These are phyloP conservation scores for Firmiana major DNA, from an alignment of 345 rosid species.

Conservation along the genomic window DNA sequence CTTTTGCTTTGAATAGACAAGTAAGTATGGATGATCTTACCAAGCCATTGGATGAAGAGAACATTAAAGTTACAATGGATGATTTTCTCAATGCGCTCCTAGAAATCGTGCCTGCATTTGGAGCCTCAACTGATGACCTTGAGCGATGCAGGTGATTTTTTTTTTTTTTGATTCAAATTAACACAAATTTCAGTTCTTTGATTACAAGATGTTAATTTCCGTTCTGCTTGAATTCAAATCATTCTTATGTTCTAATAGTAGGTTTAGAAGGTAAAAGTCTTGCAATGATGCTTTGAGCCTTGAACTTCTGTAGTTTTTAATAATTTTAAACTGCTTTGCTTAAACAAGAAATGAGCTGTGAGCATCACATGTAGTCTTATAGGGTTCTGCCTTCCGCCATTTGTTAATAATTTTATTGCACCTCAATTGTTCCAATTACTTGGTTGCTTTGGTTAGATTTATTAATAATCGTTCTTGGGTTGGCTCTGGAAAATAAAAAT, in stretches of 20 bases:
- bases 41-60: conserved; percentile 91
- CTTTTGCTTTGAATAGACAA: conserved; percentile 94
- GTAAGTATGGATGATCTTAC: conserved; percentile 91
- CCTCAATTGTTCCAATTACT: neutral
- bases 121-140: conserved; percentile 92
- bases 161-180: conserved; percentile 1
- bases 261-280: neutral
- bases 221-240: neutral
- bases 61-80: conserved; percentile 84
- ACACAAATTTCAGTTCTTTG: neutral
- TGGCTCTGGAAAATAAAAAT: conserved; percentile 3
- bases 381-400: neutral
- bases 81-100: conserved; percentile 76
- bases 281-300: neutral
- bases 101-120: conserved; percentile 87
- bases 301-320: neutral
- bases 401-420: neutral
- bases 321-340: neutral
- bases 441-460: neutral
- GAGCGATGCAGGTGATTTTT: conserved; percentile 86
- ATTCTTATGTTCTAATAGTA: neutral
- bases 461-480: neutral
- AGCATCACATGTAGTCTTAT: neutral
- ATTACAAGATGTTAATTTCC: neutral
- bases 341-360: neutral